A percentile compares a stretch with the other conserved stretches of the same genome.
Conservation (phyloP, 2,329 filamentous ascomycete genomes). For the Botrytis fabae region DNA sequence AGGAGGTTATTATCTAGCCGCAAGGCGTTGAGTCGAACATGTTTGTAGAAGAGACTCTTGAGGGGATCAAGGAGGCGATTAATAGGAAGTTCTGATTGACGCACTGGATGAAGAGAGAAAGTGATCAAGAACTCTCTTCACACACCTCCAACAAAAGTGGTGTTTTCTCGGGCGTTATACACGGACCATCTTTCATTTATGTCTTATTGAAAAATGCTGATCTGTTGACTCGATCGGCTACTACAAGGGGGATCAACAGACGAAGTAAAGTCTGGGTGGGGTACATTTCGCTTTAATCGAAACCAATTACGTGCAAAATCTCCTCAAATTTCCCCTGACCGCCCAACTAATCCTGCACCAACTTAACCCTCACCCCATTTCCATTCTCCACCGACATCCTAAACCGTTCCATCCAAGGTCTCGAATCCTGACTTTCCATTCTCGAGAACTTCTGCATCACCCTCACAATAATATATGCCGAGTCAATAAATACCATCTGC, state of each 20-base stretch:
- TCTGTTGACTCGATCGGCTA: not conserved
- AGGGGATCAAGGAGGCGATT: too few species aligned
- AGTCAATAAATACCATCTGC: not conserved
- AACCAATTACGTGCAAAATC: not conserved
- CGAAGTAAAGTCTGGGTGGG: not conserved
- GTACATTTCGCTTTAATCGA: not conserved
- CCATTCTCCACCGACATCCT: not conserved
- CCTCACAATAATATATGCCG: not conserved
- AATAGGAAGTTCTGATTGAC: too few species aligned
- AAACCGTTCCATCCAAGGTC: not conserved
- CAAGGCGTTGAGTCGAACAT: too few species aligned
- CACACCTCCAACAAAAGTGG: too few species aligned
- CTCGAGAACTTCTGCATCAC: not conserved
- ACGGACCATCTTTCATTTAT: too few species aligned
- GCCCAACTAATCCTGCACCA: not conserved
- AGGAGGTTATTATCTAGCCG: too few species aligned
- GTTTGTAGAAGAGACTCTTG: too few species aligned
- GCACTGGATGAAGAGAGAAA: too few species aligned
- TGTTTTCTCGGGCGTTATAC: too few species aligned
- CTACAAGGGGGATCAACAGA: not conserved
- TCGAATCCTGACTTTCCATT: not conserved
- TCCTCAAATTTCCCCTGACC: not conserved
- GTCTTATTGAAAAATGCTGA: not conserved
- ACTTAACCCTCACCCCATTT: not conserved
- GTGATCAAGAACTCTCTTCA: too few species aligned